Conservation (phyloP, 2,329 filamentous ascomycete genomes). For the Curvularia sp. region DNA sequence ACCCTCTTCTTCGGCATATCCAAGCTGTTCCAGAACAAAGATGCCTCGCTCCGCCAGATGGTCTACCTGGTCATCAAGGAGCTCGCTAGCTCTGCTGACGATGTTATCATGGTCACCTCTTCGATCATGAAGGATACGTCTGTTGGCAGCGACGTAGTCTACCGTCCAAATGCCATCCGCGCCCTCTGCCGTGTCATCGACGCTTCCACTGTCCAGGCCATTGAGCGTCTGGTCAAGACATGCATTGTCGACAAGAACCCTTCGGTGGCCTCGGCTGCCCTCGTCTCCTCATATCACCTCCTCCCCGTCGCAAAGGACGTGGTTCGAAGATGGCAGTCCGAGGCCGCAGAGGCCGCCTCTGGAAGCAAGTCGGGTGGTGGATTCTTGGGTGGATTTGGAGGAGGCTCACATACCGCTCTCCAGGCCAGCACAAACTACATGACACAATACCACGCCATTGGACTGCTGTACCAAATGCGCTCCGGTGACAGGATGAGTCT, state of each 20-base stretch:
- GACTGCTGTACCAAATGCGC: conserved; percentile 96
- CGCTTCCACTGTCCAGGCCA: conserved; percentile 94
- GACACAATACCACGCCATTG: conserved; percentile 98
- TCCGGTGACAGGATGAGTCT: conserved; percentile 97
- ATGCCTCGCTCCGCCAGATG: conserved; percentile 97
- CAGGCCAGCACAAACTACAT: conserved; percentile 83
- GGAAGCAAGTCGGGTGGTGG: conserved; percentile 86
- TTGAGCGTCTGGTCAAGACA: conserved; percentile 98
- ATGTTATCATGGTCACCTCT: conserved; percentile 99
- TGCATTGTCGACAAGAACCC: conserved; percentile 99
- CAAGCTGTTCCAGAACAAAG: conserved; percentile 99
- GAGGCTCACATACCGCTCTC: conserved; percentile 75
- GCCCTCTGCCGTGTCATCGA: conserved; percentile 94
- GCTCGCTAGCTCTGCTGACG: conserved; percentile 90
- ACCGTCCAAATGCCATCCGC: conserved; percentile 93
- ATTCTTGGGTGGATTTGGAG: conserved; percentile 91
- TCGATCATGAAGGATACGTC: conserved; percentile 99
- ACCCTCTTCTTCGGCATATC: conserved; percentile 97
- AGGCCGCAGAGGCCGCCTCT: conserved; percentile 95
- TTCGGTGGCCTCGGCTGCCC: conserved; percentile 92
- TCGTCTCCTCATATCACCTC: conserved; percentile 97
- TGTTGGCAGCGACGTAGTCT: conserved; percentile 81
- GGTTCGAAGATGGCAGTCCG: conserved; percentile 96
- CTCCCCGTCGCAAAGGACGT: conserved; percentile 95
- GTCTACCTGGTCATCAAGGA: conserved; percentile 99